A percentile compares a stretch with the other conserved stretches of the same genome.
Conservation (phyloP, 1,139 yeast genomes). For the Diutina rugosa region DNA sequence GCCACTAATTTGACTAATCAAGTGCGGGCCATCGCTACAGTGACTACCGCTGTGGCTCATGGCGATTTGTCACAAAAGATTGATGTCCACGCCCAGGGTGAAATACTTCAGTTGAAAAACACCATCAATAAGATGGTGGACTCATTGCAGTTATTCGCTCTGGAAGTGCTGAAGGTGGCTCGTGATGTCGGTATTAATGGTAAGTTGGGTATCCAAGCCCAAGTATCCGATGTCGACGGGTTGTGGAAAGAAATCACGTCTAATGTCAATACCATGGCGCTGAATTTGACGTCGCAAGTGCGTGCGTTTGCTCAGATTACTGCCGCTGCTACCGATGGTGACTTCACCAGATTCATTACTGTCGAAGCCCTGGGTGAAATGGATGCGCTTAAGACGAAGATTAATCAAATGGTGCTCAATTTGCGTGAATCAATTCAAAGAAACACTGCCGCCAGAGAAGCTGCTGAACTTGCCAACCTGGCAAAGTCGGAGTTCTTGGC, state of each 20-base stretch:
- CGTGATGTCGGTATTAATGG: conserved; percentile 91
- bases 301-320: conserved; percentile 90
- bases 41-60: conserved; percentile 85
- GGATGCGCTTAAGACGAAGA: conserved; percentile 85
- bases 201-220: conserved; percentile 84
- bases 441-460: conserved; percentile 87
- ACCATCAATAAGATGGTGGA: conserved; percentile 90
- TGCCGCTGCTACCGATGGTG: conserved; percentile 91
- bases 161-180: conserved; percentile 82
- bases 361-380: conserved; percentile 89
- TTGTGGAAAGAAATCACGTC: conserved; percentile 87
- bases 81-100: conserved; percentile 86
- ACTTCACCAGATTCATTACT: conserved; percentile 77
- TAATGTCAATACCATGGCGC: conserved; percentile 90
- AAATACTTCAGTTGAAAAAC: conserved; percentile 61
- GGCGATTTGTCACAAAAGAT: conserved; percentile 84
- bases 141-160: conserved; percentile 74
- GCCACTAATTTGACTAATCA: conserved; percentile 82
- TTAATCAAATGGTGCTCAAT: conserved; percentile 84
- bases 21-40: conserved; percentile 82
- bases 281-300: conserved; percentile 81
- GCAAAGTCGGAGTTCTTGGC: conserved; percentile 90
- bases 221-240: conserved; percentile 83
- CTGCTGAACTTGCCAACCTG: conserved; percentile 80
- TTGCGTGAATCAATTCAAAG: conserved; percentile 81